Evolutionary conservation across 805 yeast species (phyloP), one percentile per base, ranked within the genome.

Genomic region (Cyberlindnera nakhonratchasimensis): DNA sequence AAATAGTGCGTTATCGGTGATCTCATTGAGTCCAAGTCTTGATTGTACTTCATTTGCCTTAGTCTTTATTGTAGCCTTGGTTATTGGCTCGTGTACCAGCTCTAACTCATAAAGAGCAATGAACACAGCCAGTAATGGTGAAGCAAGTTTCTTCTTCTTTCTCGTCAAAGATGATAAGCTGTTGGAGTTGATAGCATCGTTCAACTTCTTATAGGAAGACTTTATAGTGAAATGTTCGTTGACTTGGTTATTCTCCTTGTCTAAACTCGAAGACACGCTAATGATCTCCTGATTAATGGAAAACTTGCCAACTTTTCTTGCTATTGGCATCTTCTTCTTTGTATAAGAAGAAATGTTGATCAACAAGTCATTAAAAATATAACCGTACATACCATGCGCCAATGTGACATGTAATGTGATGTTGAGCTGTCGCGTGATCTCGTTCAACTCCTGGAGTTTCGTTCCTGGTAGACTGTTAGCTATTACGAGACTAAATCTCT

Each of bases 371-470:
- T 80, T 79, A 58, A 90, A 82, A 1, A 87, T 73, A 55, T 77
- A 86, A 2, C 96, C 96, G 59, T 75, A 88, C 57, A 90, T 66
- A 0, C 99, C 99, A 60, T 83, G 83, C 2, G 79, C 57, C 0
- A 81, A 82, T 1, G 86, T 66, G 13, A 76, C 71, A 58, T 85
- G 88, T 23, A 93, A 69, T 3, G 96, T 86, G 16, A 81, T 72
- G 22, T 69, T 67, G 16, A 71, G 64, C 3, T 54, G 38, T 51
- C 97, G 74, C 7, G 90, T 72, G 25, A 72, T 60, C 0, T 51
- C 53, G 56, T 88, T 86, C 33, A 93, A 51, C 5, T 55, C 47
- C 3, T 64, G 43, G 8, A 81, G 64, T 30, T 77, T 71, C 0
- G 40, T 23, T 6, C 60, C 62, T 13, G 55, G 51, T 21, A 83